phyloP scores from a whole-genome alignment of 768 basidiomycete genomes.

The Hirschioporus abietinus region DNA sequence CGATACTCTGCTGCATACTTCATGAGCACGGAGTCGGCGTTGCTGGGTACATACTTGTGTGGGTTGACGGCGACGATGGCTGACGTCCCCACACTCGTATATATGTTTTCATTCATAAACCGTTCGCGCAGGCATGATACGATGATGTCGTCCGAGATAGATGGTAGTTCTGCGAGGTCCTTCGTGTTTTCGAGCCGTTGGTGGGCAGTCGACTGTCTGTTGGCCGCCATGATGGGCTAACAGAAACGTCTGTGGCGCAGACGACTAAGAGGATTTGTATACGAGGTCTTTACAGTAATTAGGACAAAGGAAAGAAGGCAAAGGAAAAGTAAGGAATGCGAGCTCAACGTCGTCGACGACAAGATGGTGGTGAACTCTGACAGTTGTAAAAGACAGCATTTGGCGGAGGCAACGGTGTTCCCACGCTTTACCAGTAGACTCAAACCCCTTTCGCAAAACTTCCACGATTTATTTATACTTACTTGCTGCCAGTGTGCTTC shows the following conservation, averaged over 20 bases:
- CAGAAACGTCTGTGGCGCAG: not conserved
- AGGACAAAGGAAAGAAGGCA: not conserved
- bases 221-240: slow-evolving; percentile 16
- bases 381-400: not conserved
- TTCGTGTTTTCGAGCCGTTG: slow-evolving; percentile 67
- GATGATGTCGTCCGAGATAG: slow-evolving; percentile 77
- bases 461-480: not conserved
- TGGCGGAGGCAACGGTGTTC: not conserved
- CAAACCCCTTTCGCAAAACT: too few relatives aligned
- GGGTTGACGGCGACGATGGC: slow-evolving; percentile 86
- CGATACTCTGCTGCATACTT: slow-evolving; percentile 86
- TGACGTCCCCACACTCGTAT: slow-evolving; percentile 67
- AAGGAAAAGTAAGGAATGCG: not conserved
- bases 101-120: slow-evolving; percentile 79
- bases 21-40: slow-evolving; percentile 77
- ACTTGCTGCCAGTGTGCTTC: too few relatives aligned
- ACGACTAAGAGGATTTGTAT: not conserved
- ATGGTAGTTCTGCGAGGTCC: slow-evolving; percentile 63
- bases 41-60: slow-evolving; percentile 81
- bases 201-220: slow-evolving; percentile 47
- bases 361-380: not conserved
- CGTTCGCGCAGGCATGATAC: slow-evolving; percentile 82
- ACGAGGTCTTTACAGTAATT: not conserved
- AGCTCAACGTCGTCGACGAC: not conserved
- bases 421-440: not conserved